Percentiles rank a stretch among this genome's conserved stretches.
Conservation (phyloP, 257 asterid genomes). For the Ocimum tenuiflorum region DNA sequence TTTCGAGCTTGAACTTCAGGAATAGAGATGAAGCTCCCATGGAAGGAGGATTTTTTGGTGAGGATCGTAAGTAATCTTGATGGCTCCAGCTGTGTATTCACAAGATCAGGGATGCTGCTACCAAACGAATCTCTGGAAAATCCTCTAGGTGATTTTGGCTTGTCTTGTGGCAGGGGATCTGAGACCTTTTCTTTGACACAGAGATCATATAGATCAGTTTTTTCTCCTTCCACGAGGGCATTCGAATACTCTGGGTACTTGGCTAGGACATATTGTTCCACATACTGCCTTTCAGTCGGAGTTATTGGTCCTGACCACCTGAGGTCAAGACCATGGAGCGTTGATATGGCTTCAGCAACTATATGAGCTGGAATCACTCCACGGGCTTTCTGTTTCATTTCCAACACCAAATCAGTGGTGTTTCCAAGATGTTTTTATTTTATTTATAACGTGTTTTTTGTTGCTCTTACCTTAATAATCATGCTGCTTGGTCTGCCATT, state of each 20-base stretch:
- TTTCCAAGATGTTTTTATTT: too few relatives aligned
- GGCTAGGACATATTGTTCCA: conserved; percentile 69
- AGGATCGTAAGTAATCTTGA: conserved; percentile 66
- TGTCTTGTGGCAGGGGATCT: conserved; percentile 37
- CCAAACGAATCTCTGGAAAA: too few relatives aligned
- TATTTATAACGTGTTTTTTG: too few relatives aligned
- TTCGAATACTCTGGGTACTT: conserved; percentile 76
- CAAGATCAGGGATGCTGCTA: conserved; percentile 50
- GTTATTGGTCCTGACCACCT: conserved; percentile 98
- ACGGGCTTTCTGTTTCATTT: conserved; percentile 43
- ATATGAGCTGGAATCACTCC: conserved; percentile 76
- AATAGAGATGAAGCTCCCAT: conserved; percentile 70
- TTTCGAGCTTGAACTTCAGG: conserved; percentile 82
- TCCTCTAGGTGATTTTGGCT: conserved; percentile 43
- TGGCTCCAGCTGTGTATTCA: conserved; percentile 60
- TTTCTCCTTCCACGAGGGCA: conserved; percentile 73
- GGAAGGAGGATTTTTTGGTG: conserved; percentile 51
- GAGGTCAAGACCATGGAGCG: conserved; percentile 75
- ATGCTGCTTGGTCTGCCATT: conserved; percentile 51
- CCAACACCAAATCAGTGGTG: too few relatives aligned
- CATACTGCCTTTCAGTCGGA: conserved; percentile 72
- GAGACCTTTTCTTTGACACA: conserved; percentile 47
- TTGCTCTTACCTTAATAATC: conserved; percentile 70
- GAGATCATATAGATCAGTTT: conserved; percentile 59
- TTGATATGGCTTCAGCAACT: conserved; percentile 83